A percentile compares a stretch with the other conserved stretches of the same genome.
Evolutionary conservation across 148 eudicot genomes (phyloP).

Genomic region (Rhododendron griersonianum): DNA sequence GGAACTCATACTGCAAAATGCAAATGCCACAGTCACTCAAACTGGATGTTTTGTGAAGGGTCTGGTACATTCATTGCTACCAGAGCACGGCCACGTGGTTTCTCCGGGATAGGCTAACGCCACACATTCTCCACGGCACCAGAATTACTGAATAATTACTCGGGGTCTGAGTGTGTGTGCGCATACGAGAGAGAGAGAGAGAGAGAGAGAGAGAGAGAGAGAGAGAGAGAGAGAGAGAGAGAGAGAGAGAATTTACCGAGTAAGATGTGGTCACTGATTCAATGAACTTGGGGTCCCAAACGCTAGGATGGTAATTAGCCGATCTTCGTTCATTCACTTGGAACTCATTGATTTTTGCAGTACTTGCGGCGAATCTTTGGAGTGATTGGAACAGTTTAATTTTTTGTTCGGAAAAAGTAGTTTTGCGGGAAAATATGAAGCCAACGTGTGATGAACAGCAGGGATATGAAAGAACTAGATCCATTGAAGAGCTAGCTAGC

Average conservation of each 20-base stretch:
- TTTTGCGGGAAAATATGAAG: background rate
- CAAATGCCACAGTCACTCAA: background rate
- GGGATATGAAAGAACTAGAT: background rate
- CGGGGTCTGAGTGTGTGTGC: too few relatives aligned
- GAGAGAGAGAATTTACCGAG: background rate
- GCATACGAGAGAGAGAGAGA: too few relatives aligned
- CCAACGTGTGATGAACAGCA: background rate
- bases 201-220: too few relatives aligned
- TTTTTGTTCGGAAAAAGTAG: background rate
- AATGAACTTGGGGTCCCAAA: constrained; percentile 3
- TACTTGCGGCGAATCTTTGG: background rate
- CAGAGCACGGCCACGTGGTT: too few relatives aligned
- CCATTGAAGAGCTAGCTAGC: background rate
- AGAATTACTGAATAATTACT: too few relatives aligned
- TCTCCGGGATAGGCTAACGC: too few relatives aligned
- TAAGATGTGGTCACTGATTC: constrained; percentile 1
- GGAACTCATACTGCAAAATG: background rate
- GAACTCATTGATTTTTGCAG: background rate
- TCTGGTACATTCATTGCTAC: too few relatives aligned
- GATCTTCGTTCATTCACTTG: constrained; percentile 1
- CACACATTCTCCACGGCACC: too few relatives aligned
- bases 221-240: background rate
- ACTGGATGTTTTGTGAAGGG: too few relatives aligned
- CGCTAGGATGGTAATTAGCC: constrained; percentile 7
- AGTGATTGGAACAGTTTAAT: background rate